Percentiles rank a stretch among this genome's conserved stretches.
Conservation (phyloP, 345 rosid species). For the Lepidium sativum region DNA sequence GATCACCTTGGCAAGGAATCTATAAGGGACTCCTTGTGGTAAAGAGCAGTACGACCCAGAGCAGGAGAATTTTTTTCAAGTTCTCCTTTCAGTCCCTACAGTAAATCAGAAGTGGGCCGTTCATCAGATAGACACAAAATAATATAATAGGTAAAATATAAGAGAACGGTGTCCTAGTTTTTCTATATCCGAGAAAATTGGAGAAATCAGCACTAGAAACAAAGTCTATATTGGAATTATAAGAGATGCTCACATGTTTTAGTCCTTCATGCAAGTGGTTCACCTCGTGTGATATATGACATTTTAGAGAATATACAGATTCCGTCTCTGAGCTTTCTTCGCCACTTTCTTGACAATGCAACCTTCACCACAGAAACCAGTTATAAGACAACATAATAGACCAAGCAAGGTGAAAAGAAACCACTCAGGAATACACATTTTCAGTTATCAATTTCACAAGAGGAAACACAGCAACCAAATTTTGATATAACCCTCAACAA, state of each 20-base stretch:
- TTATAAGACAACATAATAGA: background rate
- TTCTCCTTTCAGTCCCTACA: constrained; percentile 86
- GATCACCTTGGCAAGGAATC: constrained; percentile 73
- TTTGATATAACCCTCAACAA: background rate
- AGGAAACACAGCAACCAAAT: background rate
- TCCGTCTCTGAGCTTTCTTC: constrained; percentile 51
- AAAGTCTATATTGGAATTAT: background rate
- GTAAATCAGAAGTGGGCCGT: background rate
- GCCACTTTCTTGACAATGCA: constrained; percentile 93
- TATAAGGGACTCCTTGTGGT: constrained; percentile 75
- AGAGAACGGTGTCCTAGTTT: background rate
- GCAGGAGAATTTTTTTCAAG: constrained; percentile 90
- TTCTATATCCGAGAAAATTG: background rate
- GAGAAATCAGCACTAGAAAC: background rate
- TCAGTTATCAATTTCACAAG: background rate
- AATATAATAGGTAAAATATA: background rate
- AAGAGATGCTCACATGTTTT: constrained; percentile 55
- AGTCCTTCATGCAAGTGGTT: constrained; percentile 98
- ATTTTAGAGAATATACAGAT: constrained; percentile 81
- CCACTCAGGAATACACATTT: background rate
- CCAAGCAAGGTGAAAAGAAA: background rate
- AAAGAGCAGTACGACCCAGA: constrained; percentile 76
- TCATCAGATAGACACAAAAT: background rate
- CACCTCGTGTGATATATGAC: constrained; percentile 98
- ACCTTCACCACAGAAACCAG: constrained; percentile 33